Conservation (phyloP, 1,139 yeast genomes). For the Blastobotrys apis region DNA sequence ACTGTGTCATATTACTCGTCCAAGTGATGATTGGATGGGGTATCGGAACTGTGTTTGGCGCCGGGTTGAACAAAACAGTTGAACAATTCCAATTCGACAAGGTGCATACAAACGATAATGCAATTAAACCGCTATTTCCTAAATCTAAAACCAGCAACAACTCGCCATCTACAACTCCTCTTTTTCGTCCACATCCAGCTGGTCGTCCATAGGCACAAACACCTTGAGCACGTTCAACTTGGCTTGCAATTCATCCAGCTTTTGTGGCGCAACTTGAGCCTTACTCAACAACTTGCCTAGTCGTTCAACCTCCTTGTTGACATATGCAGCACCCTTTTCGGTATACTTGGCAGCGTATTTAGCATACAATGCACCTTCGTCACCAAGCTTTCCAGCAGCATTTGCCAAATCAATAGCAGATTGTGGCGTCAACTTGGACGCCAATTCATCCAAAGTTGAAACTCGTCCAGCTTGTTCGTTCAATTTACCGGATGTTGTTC, state of each 20-base stretch:
- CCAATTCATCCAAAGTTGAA: slow-evolving; percentile 39
- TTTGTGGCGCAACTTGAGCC: slow-evolving; percentile 34
- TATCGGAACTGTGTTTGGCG: no score
- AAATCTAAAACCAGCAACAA: no score
- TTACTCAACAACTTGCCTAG: slow-evolving; percentile 45
- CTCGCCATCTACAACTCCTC: slow-evolving; percentile 7
- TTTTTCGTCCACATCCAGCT: slow-evolving; percentile 6
- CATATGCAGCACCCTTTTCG: slow-evolving; percentile 46
- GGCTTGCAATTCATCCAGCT: slow-evolving; percentile 33
- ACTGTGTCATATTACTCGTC: no score
- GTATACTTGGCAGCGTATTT: slow-evolving; percentile 48
- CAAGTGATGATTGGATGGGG: no score
- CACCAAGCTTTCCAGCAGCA: slow-evolving; percentile 23
- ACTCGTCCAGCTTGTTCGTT: slow-evolving; percentile 53
- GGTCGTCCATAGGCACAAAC: slow-evolving; percentile 17
- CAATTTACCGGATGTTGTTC: slow-evolving; percentile 53
- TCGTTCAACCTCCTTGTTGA: slow-evolving; percentile 50
- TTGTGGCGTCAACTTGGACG: slow-evolving; percentile 17
- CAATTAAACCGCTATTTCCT: no score
- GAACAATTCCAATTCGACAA: no score
- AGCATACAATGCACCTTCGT: slow-evolving; percentile 44
- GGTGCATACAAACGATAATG: no score
- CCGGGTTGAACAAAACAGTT: no score
- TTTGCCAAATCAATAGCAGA: slow-evolving; percentile 23
- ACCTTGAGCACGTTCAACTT: slow-evolving; percentile 33